Conservation (phyloP, 192 early-diverging fungal species). For the Backusella luteola region DNA sequence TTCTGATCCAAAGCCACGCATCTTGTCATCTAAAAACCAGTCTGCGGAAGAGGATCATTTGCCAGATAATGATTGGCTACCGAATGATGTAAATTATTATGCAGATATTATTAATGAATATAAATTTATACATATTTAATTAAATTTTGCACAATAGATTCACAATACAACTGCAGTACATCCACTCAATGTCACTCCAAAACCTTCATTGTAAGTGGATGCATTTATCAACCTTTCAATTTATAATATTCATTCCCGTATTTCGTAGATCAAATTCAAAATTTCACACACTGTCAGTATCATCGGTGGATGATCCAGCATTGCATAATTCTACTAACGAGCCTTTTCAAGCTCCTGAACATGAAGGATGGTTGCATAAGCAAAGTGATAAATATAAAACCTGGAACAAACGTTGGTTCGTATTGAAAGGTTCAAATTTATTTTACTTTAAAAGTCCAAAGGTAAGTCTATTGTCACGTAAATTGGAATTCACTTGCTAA, state of each 20-base stretch:
- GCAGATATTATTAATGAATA: constrained; percentile 5
- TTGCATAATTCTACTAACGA: constrained; percentile 3
- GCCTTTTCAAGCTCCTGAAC: constrained; percentile 43
- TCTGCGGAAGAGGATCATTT: not conserved
- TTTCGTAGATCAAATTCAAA: not conserved
- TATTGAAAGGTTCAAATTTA: constrained; percentile 54
- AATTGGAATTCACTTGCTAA: not conserved
- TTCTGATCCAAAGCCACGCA: not conserved
- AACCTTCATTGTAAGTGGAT: not conserved
- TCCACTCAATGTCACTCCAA: constrained; percentile 8
- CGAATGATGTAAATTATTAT: not conserved
- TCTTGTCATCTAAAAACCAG: not conserved
- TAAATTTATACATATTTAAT: constrained; percentile 10
- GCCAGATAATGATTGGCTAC: constrained; percentile 3
- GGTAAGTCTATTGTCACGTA: constrained; percentile 1
- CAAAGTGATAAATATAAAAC: constrained; percentile 57
- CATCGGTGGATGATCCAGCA: not conserved
- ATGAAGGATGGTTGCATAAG: constrained; percentile 61
- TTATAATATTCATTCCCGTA: not conserved
- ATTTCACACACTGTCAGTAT: constrained; percentile 14
- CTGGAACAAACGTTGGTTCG: constrained; percentile 64
- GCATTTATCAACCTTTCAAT: not conserved
- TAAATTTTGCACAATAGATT: not conserved
- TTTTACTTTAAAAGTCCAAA: constrained; percentile 61
- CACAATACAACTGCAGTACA: constrained; percentile 2